phyloP scores from a whole-genome alignment of 2,329 filamentous ascomycete species.

The Daldinia sp. region DNA sequence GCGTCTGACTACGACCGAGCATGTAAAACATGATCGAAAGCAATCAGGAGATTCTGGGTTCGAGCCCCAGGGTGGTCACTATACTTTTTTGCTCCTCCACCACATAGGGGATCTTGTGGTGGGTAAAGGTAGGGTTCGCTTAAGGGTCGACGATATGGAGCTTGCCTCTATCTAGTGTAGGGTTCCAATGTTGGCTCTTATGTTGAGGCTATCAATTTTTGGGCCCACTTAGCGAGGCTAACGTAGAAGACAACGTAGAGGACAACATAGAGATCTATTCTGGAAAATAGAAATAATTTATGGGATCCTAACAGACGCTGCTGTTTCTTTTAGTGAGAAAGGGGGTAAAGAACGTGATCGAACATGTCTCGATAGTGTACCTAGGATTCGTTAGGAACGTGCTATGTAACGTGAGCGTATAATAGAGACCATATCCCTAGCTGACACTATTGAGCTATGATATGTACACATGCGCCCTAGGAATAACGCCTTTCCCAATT shows the following conservation, averaged over 20 bases:
- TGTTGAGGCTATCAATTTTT: not conserved
- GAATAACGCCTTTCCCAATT: too few species aligned
- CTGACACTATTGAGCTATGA: not conserved
- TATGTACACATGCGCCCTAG: too few species aligned
- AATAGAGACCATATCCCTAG: not conserved
- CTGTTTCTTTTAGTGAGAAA: too few species aligned
- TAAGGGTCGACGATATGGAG: slow-evolving; percentile 2
- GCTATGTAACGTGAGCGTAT: not conserved
- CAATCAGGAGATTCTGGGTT: slow-evolving; percentile 16
- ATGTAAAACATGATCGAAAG: slow-evolving; percentile 3
- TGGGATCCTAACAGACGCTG: too few species aligned
- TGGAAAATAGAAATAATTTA: too few species aligned
- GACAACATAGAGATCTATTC: not conserved
- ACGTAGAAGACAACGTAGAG: not conserved
- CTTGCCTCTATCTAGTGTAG: not conserved
- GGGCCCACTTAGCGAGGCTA: not conserved
- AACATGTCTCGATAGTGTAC: not conserved
- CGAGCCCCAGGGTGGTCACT: slow-evolving; percentile 16
- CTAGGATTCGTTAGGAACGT: not conserved
- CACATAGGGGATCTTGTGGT: not conserved
- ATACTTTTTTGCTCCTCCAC: not conserved
- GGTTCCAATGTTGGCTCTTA: not conserved
- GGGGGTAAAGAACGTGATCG: too few species aligned
- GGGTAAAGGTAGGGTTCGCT: slow-evolving; percentile 4
- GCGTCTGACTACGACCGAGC: slow-evolving; percentile 13